Conservation (phyloP, 176 grass and related monocot genomes). For the Musa troglodytarum region DNA sequence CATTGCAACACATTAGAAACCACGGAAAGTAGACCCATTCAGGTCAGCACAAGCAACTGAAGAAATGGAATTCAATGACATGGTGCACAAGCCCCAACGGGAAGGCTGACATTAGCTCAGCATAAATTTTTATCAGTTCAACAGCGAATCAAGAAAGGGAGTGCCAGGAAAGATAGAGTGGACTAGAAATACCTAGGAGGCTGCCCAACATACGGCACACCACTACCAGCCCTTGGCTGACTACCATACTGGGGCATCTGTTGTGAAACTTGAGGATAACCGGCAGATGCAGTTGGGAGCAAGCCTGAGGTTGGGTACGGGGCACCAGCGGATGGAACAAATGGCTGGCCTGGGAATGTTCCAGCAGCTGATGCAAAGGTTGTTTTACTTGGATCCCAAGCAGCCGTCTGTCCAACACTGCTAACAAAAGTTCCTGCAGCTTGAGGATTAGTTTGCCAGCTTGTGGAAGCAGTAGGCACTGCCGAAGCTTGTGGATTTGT, state of each 20-base stretch:
- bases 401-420: conserved; percentile 22
- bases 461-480: conserved; percentile 22
- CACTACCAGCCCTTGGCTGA: conserved; percentile 27
- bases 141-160: too few relatives aligned
- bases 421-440: conserved; percentile 27
- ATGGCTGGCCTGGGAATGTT: conserved; percentile 53
- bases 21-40: too few relatives aligned
- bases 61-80: too few relatives aligned
- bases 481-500: conserved; percentile 34
- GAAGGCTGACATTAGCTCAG: too few relatives aligned
- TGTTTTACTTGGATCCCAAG: conserved; percentile 38
- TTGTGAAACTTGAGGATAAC: conserved; percentile 31
- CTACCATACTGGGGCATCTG: conserved; percentile 33
- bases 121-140: too few relatives aligned
- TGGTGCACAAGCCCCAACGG: too few relatives aligned
- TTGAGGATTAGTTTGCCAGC: conserved; percentile 54
- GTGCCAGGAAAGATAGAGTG: neutral
- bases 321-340: conserved; percentile 11
- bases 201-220: conserved; percentile 26
- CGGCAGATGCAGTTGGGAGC: conserved; percentile 20
- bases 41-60: too few relatives aligned
- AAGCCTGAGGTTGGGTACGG: conserved; percentile 7
- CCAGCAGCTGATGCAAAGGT: conserved; percentile 33
- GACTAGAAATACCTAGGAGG: conserved; percentile 38
- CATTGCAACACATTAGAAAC: too few relatives aligned